phyloP scores from a whole-genome alignment of 371 early-diverging fungal genomes.

The Apophysomyces trapeziformis region DNA sequence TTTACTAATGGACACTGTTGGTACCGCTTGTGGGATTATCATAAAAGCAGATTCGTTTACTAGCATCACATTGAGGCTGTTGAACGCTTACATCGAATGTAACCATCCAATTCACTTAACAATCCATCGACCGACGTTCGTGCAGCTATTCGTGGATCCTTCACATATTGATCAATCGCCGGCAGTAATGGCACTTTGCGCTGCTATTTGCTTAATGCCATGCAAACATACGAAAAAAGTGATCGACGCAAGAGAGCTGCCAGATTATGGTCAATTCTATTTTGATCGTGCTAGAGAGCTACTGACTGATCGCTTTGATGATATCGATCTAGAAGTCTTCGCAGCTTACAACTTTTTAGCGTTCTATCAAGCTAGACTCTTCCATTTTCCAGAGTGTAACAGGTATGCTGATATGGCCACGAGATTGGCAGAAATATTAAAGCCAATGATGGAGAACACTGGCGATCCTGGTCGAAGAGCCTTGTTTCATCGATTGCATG shows the following conservation, averaged over 20 bases:
- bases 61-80: neutral
- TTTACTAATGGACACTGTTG: constrained; percentile 1
- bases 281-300: constrained; percentile 36
- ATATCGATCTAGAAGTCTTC: constrained; percentile 32
- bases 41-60: neutral
- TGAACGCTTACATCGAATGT: constrained; percentile 14
- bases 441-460: neutral
- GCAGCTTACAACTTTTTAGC: constrained; percentile 29
- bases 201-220: constrained; percentile 12
- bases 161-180: constrained; percentile 10
- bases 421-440: constrained; percentile 25
- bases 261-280: constrained; percentile 32
- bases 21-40: neutral
- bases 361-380: constrained; percentile 23
- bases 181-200: constrained; percentile 20
- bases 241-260: neutral
- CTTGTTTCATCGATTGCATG: neutral
- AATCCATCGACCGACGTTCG: constrained; percentile 12
- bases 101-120: constrained; percentile 11
- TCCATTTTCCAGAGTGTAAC: constrained; percentile 15
- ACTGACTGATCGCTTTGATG: constrained; percentile 40
- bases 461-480: neutral
- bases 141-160: constrained; percentile 11
- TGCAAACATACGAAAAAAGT: constrained; percentile 13
- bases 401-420: constrained; percentile 30